Base-by-base conservation (phyloP, 2,329 filamentous ascomycete genomes). In the Tolypocladium album region DNA sequence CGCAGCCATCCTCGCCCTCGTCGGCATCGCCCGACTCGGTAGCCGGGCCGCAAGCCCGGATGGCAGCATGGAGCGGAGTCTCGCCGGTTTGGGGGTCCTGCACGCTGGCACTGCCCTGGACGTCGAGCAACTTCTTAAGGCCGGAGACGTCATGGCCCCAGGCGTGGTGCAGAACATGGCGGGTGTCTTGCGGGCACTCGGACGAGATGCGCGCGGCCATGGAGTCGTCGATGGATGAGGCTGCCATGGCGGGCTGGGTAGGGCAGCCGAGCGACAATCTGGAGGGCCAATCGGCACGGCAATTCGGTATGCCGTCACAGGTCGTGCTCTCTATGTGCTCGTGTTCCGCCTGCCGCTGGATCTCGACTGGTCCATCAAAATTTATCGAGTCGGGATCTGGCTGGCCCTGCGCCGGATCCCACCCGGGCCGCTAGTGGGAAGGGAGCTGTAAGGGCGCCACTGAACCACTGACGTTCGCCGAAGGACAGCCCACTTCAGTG, bases 51-150 rank as follows among this genome's bases (percentile, higher is more conserved):
- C 87, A 90, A 4, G 87, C 82, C n/a, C 90, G 88, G 70, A 97
- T 90, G 45, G 92, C 91, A 27, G 92, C 89, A 75, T 97, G 94
- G 17, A 97, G 81, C 12, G 93, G 92, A 11, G 92, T 92, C 73
- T 88, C 91, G 62, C 90, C 90, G 0, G 92, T 96, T 62, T 88
- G 85, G 7, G 88, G 83, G 69, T 97, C 93, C 73, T 93, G 91
- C 5, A 88, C 85, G 71, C 88, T 92, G 78, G 90, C 76, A 76
- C 76, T 77, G 60, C 78, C 87, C 56, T 81, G 84, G 4, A 75
- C 80, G 67, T 82, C 79, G 63, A 95, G 82, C 9, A 96, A 82
- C 60, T 82, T 81, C 71, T 87, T 87, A 50, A 96, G 82, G 57
- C 82, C 80, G 42, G 81, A 72, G 62, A 87, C 74, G 71, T 96